Percentiles rank a stretch among this genome's conserved stretches.
These are phyloP conservation scores for Talaromyces sp. DNA, from an alignment of 2,329 filamentous ascomycete species.

Conservation along the genomic window DNA sequence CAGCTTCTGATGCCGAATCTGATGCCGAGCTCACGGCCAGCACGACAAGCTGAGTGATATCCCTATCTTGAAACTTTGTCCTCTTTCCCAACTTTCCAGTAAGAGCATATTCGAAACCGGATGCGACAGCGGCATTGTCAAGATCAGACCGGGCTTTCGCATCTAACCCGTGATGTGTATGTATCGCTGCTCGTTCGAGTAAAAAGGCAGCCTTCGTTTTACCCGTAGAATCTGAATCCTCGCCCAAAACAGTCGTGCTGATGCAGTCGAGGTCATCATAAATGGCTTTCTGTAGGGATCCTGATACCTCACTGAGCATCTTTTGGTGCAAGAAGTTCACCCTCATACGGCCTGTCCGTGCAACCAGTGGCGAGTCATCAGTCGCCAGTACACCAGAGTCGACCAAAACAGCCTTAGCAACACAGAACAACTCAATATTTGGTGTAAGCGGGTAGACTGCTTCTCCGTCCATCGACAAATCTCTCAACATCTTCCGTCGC, in stretches of 20 bases:
- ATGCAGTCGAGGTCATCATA: conserved; percentile 54
- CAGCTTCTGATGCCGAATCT: conserved; percentile 15
- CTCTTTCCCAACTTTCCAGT: conserved; percentile 77
- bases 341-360: conserved; percentile 62
- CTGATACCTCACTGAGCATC: conserved; percentile 58
- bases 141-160: conserved; percentile 67
- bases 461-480: conserved; percentile 75
- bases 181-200: conserved; percentile 75
- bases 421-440: conserved; percentile 72
- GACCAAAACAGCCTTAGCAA: conserved; percentile 61
- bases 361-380: conserved; percentile 33
- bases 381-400: conserved; percentile 42
- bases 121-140: conserved; percentile 59
- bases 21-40: conserved; percentile 67
- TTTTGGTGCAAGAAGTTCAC: conserved; percentile 69
- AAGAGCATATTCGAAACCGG: conserved; percentile 73
- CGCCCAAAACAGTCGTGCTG: conserved; percentile 38
- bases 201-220: conserved; percentile 64
- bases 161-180: conserved; percentile 79
- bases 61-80: conserved; percentile 40
- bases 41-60: conserved; percentile 80
- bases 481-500: conserved; percentile 58
- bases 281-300: conserved; percentile 55
- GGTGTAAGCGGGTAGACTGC: conserved; percentile 81
- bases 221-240: conserved; percentile 23